Percentiles rank a stretch among this genome's conserved stretches.
Evolutionary conservation across 1,139 yeast species (phyloP).

Genomic region (Geotrichum macrosporum): DNA sequence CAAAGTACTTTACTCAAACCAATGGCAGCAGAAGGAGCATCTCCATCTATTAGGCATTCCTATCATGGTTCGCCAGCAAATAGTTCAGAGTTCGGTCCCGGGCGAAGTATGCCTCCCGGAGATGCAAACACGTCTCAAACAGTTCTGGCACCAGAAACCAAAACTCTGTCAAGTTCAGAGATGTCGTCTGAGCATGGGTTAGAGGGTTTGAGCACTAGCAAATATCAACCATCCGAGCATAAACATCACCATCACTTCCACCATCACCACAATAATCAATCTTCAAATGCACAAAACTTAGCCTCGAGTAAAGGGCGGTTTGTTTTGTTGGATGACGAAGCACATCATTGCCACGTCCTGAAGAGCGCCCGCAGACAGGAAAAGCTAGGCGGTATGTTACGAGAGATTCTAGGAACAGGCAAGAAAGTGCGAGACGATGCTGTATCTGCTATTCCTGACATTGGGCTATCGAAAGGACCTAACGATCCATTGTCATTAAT

Average conservation of each 20-base stretch:
- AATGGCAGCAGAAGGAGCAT: too few relatives aligned
- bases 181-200: too few relatives aligned
- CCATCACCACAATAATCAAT: neutral
- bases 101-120: too few relatives aligned
- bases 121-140: too few relatives aligned
- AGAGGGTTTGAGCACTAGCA: too few relatives aligned
- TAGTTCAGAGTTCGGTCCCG: too few relatives aligned
- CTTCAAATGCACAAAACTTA: neutral
- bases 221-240: too few relatives aligned
- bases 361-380: slow-evolving; percentile 81
- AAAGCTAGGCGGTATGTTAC: slow-evolving; percentile 78
- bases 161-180: too few relatives aligned
- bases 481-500: slow-evolving; percentile 61
- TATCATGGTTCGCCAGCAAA: too few relatives aligned
- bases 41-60: too few relatives aligned
- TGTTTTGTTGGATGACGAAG: slow-evolving; percentile 12
- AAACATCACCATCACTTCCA: neutral
- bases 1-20: too few relatives aligned
- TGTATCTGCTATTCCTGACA: slow-evolving; percentile 76
- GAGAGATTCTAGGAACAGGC: slow-evolving; percentile 66
- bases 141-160: too few relatives aligned
- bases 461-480: slow-evolving; percentile 16
- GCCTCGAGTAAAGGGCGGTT: slow-evolving; percentile 15
- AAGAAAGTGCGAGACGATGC: slow-evolving; percentile 78
- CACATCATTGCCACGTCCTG: slow-evolving; percentile 67